Base-by-base conservation (phyloP, 176 grass and related monocot species). In the Zoysia pacifica region DNA sequence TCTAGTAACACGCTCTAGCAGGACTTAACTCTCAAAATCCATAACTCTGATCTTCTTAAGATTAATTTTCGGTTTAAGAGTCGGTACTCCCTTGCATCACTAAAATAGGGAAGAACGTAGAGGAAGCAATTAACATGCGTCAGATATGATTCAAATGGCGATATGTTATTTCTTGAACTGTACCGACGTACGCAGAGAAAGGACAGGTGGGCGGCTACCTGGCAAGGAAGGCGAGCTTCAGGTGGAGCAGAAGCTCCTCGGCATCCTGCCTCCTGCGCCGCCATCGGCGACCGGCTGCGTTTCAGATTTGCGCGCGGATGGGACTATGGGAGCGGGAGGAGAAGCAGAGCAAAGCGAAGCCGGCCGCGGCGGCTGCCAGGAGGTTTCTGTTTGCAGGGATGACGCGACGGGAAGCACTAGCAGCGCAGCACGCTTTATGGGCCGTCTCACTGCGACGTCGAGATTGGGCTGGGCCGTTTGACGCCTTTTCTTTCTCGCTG, bases 141-240 rank as follows among this genome's bases (percentile, higher is more conserved):
- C n/a, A 0, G 11, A 69, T 12, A 8, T 79, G 53, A 18, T 0
- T 9, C 6, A 4, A 47, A 54, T 62, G 53, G 4, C 4, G 9
- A 14, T 67, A 28, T 28, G 28, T 28, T 28, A 28, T 28, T 28
- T 28, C 28, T 28, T 28, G 28, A 28, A 28, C 28, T 28, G 28
- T 28, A 28, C 28, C 28, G 28, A 28, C 28, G 28, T 28, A 28
- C 28, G 28, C 28, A 28, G 28, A 28, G 28, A 28, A 28, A 28
- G 28, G 28, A 28, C 46, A 84, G 75, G 83, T 55, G n/a, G 91
- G 50, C 35, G 91, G 89, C 79, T 97, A 91, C 78, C 72, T 72
- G 60, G 94, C 91, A 9, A 89, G 86, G 74, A 91, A 83, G 41
- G 89, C 86, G 54, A 90, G 77, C 88, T 93, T 93, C 73, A 97